Evolutionary conservation across 2,329 filamentous ascomycete genomes (phyloP), one percentile per base, ranked within the genome.

Genomic region (Parastagonospora nodorum): DNA sequence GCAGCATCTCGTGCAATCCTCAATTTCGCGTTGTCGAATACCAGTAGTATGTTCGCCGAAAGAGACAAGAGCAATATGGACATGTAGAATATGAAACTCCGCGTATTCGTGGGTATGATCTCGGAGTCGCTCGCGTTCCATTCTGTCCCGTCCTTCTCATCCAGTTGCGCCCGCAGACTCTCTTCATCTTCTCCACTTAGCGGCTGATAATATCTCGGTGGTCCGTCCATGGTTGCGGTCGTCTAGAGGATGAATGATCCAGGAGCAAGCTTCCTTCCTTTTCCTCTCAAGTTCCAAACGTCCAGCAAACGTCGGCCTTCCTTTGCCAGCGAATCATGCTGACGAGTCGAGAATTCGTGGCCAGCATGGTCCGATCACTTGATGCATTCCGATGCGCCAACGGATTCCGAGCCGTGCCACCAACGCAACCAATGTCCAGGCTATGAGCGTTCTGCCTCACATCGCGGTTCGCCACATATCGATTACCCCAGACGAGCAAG

Each of bases 11-110:
- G 45, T 6, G 51, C 46, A 12, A 54, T 61, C 11, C 57, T 57
- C n/a, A 66, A 51, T 35, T 51, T 58, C 11, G 54, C 61, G 37
- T 66, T 64, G 12, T 65, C 57, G 57, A 70, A 60, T 2, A 69
- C 53, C 14, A 72, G 47, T 16, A 71, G 44, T 5, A 69, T 57
- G 38, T 72, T 72, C 4, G 60, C 57, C 2, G 59, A 61, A 11
- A 71, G 58, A 8, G 67, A 71, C 2, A 71, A 50, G 33, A 70
- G 52, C 38, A 71, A 35, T n/a, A 69, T 33, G 4, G 61, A 64
- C 43, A 69, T 48, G 47, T 57, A 71, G 9, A 58, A 43, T 8
- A 69, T 51, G 40, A 69, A 67, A 35, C 61, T 65, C 29, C 55
- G 49, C 2, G 60, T 66, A 39, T 66, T 63, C 5, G 59, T 64